A percentile compares a stretch with the other conserved stretches of the same genome.
Conservation (phyloP, 192 early-diverging fungal species). For the Lobosporangium transversale region DNA sequence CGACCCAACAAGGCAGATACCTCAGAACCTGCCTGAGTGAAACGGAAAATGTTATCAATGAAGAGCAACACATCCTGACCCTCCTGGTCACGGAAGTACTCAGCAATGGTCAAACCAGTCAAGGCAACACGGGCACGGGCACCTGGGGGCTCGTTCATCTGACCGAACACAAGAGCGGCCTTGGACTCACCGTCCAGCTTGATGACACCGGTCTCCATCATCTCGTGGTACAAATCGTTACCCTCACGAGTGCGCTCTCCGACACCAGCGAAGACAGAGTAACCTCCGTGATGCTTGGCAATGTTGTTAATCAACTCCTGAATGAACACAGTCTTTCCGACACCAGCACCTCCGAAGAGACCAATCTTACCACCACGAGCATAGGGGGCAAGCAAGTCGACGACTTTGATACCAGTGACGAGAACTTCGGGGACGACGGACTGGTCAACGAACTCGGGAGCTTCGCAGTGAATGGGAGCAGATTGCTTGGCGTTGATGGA, state of each 20-base stretch:
- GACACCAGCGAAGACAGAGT: conserved; percentile 98
- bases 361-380: conserved; percentile 98
- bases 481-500: conserved; percentile 89
- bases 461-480: conserved; percentile 89
- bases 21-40: conserved; percentile 99
- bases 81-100: conserved; percentile 99
- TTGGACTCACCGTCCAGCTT: conserved; percentile 94
- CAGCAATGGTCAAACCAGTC: conserved; percentile 97
- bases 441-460: conserved; percentile 96
- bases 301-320: conserved; percentile 99
- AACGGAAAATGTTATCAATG: conserved; percentile 99
- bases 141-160: conserved; percentile 99
- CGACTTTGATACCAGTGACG: conserved; percentile 98
- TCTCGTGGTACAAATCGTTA: conserved; percentile 99
- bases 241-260: conserved; percentile 99
- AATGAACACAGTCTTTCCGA: conserved; percentile 99
- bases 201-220: conserved; percentile 96
- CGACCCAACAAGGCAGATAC: conserved; percentile 98
- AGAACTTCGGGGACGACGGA: conserved; percentile 93
- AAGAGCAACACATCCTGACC: conserved; percentile 99
- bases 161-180: conserved; percentile 96
- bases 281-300: conserved; percentile 98
- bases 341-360: conserved; percentile 98
- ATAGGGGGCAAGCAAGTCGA: conserved; percentile 97
- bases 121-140: conserved; percentile 98